Percentiles rank a stretch among this genome's conserved stretches.
These are phyloP conservation scores for Pharnaceum exiguum DNA, from an alignment of 148 eudicot species.

Conservation along the genomic window DNA sequence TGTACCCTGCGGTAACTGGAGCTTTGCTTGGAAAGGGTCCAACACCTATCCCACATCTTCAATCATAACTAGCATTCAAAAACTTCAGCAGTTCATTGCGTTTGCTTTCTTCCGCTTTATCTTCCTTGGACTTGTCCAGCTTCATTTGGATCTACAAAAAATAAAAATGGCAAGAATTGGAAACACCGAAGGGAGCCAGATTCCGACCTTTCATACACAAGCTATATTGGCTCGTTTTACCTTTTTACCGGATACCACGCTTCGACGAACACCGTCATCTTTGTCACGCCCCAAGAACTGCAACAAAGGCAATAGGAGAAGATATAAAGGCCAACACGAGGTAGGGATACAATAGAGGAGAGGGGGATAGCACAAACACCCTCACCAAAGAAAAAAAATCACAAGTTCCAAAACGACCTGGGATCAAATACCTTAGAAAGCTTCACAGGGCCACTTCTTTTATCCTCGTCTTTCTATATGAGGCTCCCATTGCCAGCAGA, in stretches of 20 bases:
- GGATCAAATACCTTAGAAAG: conserved; percentile 69
- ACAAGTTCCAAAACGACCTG: no score
- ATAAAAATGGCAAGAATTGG: neutral
- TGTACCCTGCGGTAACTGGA: neutral
- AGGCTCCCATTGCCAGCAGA: conserved; percentile 72
- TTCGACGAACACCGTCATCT: conserved; percentile 81
- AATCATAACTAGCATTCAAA: conserved; percentile 89
- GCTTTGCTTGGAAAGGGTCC: neutral
- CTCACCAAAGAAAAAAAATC: neutral
- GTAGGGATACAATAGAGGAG: neutral
- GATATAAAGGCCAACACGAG: neutral
- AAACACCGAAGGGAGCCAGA: neutral
- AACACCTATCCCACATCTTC: conserved; percentile 5
- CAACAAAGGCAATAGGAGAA: neutral
- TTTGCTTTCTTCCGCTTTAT: conserved; percentile 81
- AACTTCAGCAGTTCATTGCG: conserved; percentile 78
- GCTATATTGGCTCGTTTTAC: conserved; percentile 23
- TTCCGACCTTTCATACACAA: neutral
- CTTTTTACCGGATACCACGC: conserved; percentile 96
- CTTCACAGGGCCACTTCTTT: conserved; percentile 74
- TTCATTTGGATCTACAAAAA: conserved; percentile 65
- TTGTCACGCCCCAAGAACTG: conserved; percentile 82
- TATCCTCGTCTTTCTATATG: conserved; percentile 68
- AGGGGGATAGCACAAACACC: neutral
- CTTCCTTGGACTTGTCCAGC: conserved; percentile 93